Evolutionary conservation across 306 rosid genomes (phyloP).

Genomic region (Vicia villosa): DNA sequence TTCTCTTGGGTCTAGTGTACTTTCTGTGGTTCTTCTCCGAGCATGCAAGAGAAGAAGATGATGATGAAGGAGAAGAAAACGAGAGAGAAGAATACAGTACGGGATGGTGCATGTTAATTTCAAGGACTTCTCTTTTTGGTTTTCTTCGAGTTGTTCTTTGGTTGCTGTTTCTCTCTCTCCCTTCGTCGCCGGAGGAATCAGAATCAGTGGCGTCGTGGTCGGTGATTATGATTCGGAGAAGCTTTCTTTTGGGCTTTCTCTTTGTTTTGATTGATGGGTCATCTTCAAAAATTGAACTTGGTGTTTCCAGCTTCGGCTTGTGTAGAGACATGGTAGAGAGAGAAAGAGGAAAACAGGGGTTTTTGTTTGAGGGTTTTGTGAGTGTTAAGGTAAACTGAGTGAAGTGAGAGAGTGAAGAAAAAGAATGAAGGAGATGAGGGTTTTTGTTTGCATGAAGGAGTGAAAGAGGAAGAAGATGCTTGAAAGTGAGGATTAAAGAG

Average conservation of each 20-base stretch:
- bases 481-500: conserved; percentile 1
- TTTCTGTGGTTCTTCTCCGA: neutral
- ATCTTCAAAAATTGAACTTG: conserved; percentile 31
- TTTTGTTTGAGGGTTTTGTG: neutral
- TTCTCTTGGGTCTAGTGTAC: conserved; percentile 15
- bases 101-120: conserved; percentile 44
- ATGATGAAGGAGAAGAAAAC: neutral
- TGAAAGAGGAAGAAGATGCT: conserved; percentile 8
- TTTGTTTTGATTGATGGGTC: conserved; percentile 36
- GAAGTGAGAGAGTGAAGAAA: neutral
- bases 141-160: neutral
- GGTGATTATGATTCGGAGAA: conserved; percentile 71
- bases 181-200: conserved; percentile 70
- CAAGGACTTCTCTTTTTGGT: conserved; percentile 49
- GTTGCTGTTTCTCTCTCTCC: conserved; percentile 17
- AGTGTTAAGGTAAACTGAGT: neutral
- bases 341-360: neutral
- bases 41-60: neutral
- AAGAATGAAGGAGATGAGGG: neutral
- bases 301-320: conserved; percentile 29
- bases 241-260: conserved; percentile 41
- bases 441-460: conserved; percentile 25
- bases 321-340: conserved; percentile 36
- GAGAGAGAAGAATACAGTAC: conserved; percentile 10
- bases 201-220: conserved; percentile 84